Evolutionary conservation across 169 alveolate genomes (phyloP).

Genomic region (Perkinsus marinus): DNA sequence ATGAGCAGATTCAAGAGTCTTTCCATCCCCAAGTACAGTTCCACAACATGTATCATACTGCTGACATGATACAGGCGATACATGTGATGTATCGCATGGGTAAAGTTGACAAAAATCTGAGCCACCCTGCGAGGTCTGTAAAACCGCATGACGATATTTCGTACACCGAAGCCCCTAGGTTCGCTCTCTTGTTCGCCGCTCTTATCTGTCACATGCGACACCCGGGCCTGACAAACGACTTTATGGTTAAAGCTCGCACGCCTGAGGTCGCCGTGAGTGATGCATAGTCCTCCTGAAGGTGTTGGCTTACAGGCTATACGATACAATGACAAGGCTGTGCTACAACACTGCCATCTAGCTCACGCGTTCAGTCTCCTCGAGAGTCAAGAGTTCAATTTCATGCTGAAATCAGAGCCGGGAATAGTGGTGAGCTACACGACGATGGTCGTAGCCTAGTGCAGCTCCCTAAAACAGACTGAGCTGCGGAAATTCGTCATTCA

Average conservation of each 20-base stretch:
- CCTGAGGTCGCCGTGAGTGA: not conserved
- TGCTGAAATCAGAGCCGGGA: not conserved
- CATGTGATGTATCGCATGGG: not conserved
- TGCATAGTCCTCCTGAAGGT: not conserved
- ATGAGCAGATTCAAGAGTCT: not conserved
- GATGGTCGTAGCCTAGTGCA: not conserved
- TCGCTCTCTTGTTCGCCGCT: not conserved
- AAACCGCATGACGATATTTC: not conserved
- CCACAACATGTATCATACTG: not conserved
- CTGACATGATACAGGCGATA: not conserved
- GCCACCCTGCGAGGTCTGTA: not conserved
- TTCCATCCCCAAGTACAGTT: not conserved
- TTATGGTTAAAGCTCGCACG: not conserved
- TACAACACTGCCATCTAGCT: not conserved
- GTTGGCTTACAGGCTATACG: not conserved
- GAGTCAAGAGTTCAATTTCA: conserved; percentile 1
- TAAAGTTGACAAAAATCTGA: not conserved
- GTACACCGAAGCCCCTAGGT: not conserved
- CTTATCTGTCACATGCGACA: not conserved
- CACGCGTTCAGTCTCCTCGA: not conserved
- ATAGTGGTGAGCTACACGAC: not conserved
- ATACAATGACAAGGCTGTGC: conserved; percentile 1
- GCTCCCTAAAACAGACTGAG: not conserved
- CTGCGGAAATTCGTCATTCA: not conserved
- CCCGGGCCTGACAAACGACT: conserved; percentile 6